Evolutionary conservation across 202 grass and related monocot genomes (phyloP).

Genomic region (Digitaria exilis): DNA sequence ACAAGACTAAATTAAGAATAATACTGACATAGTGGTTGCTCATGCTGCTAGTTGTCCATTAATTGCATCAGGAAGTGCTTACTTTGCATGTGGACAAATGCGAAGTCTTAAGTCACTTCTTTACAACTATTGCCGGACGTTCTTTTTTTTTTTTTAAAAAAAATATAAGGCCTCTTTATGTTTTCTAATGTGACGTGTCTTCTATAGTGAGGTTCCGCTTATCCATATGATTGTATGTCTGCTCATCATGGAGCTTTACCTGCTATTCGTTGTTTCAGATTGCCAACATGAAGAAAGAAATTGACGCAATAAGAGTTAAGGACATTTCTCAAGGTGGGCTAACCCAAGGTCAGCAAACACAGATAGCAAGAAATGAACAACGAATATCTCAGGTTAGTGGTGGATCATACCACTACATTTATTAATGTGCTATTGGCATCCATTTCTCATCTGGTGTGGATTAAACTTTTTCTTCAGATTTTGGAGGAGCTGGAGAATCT

Average conservation of each 20-base stretch:
- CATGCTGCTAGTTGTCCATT: not conserved
- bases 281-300: constrained; percentile 99
- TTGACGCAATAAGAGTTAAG: constrained; percentile 90
- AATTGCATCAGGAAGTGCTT: not conserved
- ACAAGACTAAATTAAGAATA: not conserved
- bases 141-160: not conserved
- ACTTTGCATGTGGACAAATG: not conserved
- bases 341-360: constrained; percentile 99
- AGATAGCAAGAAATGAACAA: constrained; percentile 98
- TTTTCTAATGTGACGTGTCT: not conserved
- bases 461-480: constrained; percentile 61
- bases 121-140: not conserved
- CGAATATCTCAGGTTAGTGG: constrained; percentile 79
- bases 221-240: constrained; percentile 12
- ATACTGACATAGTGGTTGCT: not conserved
- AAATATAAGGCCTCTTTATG: not conserved
- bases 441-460: constrained; percentile 20
- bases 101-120: not conserved
- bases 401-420: constrained; percentile 24
- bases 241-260: constrained; percentile 13
- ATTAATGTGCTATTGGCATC: constrained; percentile 18
- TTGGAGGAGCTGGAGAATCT: constrained; percentile 94
- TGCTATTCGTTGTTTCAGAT: constrained; percentile 51
- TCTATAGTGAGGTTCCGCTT: not conserved
- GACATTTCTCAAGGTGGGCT: constrained; percentile 97